Percentiles rank a stretch among this genome's conserved stretches.
phyloP scores from a whole-genome alignment of 1,284 basidiomycete species.

The Caloboletus inedulis region DNA sequence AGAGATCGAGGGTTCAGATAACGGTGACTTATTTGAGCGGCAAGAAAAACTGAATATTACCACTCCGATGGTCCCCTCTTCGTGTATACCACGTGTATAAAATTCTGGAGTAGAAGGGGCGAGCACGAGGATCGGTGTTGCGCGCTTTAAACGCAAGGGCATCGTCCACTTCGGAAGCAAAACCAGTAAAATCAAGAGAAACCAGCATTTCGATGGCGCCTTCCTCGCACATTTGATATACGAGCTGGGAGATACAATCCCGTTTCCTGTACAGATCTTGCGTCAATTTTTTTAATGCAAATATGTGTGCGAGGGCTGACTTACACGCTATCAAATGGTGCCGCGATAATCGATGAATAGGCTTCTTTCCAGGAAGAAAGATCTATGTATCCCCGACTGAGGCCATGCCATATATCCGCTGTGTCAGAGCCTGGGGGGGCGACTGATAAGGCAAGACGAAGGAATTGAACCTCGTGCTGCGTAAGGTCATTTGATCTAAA shows the following conservation, averaged over 20 bases:
- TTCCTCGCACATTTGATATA: constrained; percentile 92
- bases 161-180: constrained; percentile 86
- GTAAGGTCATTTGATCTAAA: constrained; percentile 62
- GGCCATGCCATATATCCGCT: constrained; percentile 68
- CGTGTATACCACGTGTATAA: constrained; percentile 93
- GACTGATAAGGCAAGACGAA: constrained; percentile 72
- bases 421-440: constrained; percentile 54
- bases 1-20: constrained; percentile 23
- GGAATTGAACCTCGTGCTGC: constrained; percentile 68
- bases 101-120: constrained; percentile 88
- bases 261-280: constrained; percentile 55
- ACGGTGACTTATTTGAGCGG: constrained; percentile 7
- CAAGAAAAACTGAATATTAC: constrained; percentile 44
- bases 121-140: constrained; percentile 85
- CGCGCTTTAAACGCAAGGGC: constrained; percentile 92
- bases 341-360: constrained; percentile 71
- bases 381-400: constrained; percentile 76
- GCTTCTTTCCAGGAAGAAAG: constrained; percentile 81
- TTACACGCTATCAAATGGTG: constrained; percentile 75
- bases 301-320: constrained; percentile 33
- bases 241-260: constrained; percentile 76
- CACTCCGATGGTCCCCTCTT: constrained; percentile 84
- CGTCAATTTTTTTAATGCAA: constrained; percentile 10
- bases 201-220: constrained; percentile 78
- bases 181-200: constrained; percentile 81